phyloP scores from a whole-genome alignment of 192 early-diverging fungal genomes.

The Coemansia sp. region DNA sequence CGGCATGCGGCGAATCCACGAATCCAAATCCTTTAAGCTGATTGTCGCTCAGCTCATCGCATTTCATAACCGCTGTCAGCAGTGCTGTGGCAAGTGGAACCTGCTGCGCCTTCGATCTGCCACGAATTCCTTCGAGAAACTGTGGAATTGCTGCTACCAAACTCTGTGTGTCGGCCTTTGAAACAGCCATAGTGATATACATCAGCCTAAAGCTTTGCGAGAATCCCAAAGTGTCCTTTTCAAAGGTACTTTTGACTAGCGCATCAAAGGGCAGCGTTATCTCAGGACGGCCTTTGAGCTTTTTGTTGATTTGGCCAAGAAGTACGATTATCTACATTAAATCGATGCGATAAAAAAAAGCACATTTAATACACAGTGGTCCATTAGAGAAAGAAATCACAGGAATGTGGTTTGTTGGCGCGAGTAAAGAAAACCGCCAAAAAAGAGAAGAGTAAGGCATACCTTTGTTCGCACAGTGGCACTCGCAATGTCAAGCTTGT shows the following conservation, averaged over 20 bases:
- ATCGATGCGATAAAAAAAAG: not conserved
- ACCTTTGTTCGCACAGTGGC: slow-evolving; percentile 57
- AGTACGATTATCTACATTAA: slow-evolving; percentile 67
- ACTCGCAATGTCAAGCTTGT: slow-evolving; percentile 59
- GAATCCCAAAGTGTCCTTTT: slow-evolving; percentile 47
- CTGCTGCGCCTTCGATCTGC: slow-evolving; percentile 61
- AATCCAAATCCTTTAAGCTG: slow-evolving; percentile 16
- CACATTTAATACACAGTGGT: not conserved
- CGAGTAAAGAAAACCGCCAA: not conserved
- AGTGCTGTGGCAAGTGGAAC: slow-evolving; percentile 63
- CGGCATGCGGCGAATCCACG: not conserved
- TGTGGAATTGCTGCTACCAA: slow-evolving; percentile 55
- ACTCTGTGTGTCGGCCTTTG: slow-evolving; percentile 53
- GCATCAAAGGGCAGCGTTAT: slow-evolving; percentile 62
- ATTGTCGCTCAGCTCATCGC: slow-evolving; percentile 21
- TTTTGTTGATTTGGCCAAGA: slow-evolving; percentile 82
- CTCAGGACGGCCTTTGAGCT: slow-evolving; percentile 62
- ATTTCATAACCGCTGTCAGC: slow-evolving; percentile 58
- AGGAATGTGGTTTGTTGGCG: not conserved
- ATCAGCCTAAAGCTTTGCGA: slow-evolving; percentile 81
- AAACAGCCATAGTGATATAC: slow-evolving; percentile 80
- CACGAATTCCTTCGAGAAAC: slow-evolving; percentile 63
- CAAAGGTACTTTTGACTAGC: slow-evolving; percentile 63
- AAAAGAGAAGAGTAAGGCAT: not conserved
- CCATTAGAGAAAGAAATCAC: not conserved